phyloP scores from a whole-genome alignment of 2,329 filamentous ascomycete genomes.

The Cylindrodendrum hubeiense region DNA sequence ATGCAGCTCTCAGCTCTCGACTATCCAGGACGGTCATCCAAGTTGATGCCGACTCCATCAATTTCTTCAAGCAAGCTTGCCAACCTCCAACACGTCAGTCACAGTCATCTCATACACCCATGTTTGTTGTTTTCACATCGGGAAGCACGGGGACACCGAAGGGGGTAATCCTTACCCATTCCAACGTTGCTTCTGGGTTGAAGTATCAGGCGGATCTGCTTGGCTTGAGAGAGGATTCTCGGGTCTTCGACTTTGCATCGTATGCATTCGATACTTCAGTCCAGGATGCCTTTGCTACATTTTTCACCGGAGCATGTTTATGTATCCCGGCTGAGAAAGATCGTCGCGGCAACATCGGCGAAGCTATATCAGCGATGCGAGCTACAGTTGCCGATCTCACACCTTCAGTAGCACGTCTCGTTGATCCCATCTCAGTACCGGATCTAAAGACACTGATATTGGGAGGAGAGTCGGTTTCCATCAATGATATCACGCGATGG shows the following conservation, averaged over 20 bases:
- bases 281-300: constrained; percentile 49
- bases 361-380: constrained; percentile 1
- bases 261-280: constrained; percentile 15
- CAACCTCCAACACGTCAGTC: neutral
- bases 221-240: neutral
- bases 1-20: neutral
- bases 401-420: constrained; percentile 15
- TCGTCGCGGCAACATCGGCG: constrained; percentile 6
- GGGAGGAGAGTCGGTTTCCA: constrained; percentile 15
- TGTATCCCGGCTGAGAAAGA: constrained; percentile 27
- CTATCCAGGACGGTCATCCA: constrained; percentile 1
- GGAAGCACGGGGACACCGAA: constrained; percentile 43
- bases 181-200: constrained; percentile 34
- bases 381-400: constrained; percentile 16
- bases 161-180: constrained; percentile 31
- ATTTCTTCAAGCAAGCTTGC: neutral
- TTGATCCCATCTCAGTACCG: constrained; percentile 11
- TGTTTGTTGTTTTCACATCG: constrained; percentile 42
- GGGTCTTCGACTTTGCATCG: constrained; percentile 34
- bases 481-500: constrained; percentile 13
- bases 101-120: neutral
- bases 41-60: constrained; percentile 2
- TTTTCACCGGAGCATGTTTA: constrained; percentile 50
- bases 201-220: constrained; percentile 30
- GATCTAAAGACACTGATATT: constrained; percentile 21